Evolutionary conservation across 768 basidiomycete species (phyloP).

Genomic region (Boletellus sp.): DNA sequence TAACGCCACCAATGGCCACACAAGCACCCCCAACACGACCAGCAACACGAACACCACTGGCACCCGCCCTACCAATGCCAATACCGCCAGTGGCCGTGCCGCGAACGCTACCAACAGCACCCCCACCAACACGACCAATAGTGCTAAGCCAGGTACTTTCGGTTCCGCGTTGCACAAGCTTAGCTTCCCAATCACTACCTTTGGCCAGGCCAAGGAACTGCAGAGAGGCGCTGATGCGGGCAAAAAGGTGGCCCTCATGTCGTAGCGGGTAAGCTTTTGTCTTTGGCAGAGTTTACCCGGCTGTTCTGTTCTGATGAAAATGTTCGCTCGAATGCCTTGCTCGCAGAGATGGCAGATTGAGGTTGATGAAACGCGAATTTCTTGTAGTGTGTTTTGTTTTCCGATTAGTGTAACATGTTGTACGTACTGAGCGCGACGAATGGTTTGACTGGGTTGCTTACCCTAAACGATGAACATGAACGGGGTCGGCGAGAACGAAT

Average conservation of each 20-base stretch:
- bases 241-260: background rate
- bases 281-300: conserved; percentile 24
- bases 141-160: background rate
- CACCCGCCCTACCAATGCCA: background rate
- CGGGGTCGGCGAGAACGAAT: conserved; percentile 25
- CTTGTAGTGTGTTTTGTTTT: conserved; percentile 4
- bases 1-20: no score
- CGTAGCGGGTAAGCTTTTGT: conserved; percentile 32
- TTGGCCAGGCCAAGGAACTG: conserved; percentile 12
- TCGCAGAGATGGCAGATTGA: conserved; percentile 13
- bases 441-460: conserved; percentile 17
- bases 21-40: background rate
- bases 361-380: background rate
- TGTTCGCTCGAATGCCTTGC: conserved; percentile 22
- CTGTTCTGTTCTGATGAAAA: conserved; percentile 22
- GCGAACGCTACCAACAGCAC: background rate
- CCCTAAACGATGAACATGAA: conserved; percentile 17
- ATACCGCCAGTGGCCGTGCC: no score
- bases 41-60: background rate
- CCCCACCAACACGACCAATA: background rate
- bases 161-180: background rate
- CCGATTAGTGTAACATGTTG: conserved; percentile 22
- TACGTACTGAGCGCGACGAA: conserved; percentile 22
- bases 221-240: background rate
- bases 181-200: background rate